Percentiles rank a stretch among this genome's conserved stretches.
Conservation (phyloP, 2,329 filamentous ascomycete genomes). For the Sodiomyces alkalinus region DNA sequence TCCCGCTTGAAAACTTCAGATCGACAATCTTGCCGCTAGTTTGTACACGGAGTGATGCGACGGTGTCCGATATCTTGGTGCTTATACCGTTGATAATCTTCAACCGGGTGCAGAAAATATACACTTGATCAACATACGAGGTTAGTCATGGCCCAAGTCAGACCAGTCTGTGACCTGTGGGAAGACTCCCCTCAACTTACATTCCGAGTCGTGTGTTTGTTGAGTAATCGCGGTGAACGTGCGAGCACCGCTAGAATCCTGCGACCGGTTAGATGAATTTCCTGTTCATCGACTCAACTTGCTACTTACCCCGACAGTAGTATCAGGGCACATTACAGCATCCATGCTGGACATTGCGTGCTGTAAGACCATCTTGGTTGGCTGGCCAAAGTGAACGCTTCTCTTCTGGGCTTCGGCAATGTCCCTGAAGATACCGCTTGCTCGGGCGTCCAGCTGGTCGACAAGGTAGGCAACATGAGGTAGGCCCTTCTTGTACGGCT, state of each 20-base stretch:
- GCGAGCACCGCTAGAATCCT: too few relatives aligned
- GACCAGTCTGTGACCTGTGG: too few relatives aligned
- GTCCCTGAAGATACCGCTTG: conserved; percentile 46
- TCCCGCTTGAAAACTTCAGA: conserved; percentile 52
- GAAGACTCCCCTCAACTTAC: too few relatives aligned
- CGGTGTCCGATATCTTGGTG: conserved; percentile 21
- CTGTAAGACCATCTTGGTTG: conserved; percentile 28
- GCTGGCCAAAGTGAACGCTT: conserved; percentile 50
- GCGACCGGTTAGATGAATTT: too few relatives aligned
- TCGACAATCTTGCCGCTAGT: conserved; percentile 38
- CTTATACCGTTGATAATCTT: conserved; percentile 45
- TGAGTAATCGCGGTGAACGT: too few relatives aligned
- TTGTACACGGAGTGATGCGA: conserved; percentile 25
- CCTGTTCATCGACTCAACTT: too few relatives aligned
- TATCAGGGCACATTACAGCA: conserved; percentile 37
- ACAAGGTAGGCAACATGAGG: conserved; percentile 51
- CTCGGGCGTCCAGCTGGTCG: conserved; percentile 39
- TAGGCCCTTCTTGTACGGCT: conserved; percentile 33
- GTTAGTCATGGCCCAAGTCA: background rate
- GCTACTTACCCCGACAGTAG: too few relatives aligned
- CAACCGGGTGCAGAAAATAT: conserved; percentile 38
- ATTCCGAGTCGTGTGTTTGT: too few relatives aligned
- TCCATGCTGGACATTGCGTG: conserved; percentile 36
- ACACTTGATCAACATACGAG: conserved; percentile 26
- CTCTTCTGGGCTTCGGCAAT: conserved; percentile 56